Evolutionary conservation across 2,329 filamentous ascomycete genomes (phyloP), one percentile per base, ranked within the genome.

Genomic region (Ambrosiella cleistominuta): DNA sequence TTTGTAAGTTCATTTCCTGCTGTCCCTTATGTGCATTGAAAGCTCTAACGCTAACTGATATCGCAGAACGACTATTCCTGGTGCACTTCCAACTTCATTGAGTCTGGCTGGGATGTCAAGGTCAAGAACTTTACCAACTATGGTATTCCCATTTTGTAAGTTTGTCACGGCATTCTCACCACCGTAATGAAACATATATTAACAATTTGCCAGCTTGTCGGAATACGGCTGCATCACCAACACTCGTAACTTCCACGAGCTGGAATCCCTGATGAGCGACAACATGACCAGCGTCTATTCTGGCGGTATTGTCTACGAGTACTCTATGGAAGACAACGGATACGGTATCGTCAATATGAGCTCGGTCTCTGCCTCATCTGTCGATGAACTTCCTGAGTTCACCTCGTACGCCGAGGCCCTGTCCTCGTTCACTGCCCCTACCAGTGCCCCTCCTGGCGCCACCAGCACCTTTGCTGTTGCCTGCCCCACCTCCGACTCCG

Each of bases 251-350:
- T 98, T 95, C 66, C 75, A 81, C 61, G 91, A 96, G 73, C 72
- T 96, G 56, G 70, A 71, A 53, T 77, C 90, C 51, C 76, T 98
- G 60, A 97, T 96, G 83, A 80, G 75, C 71, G 71, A 70, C 17
- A 69, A 95, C 61, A 97, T 97, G 91, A 89, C 85, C 7, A 65
- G 70, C 15, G 89, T 96, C 66, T 97, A 95, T 79, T 96, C 90
- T 45, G 93, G 93, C 66, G 93, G 93, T 69, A 80, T 98, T 44
- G 86, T 96, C 70, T 98, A 96, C 74, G 90, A 97, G 72, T 98
- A 95, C 75, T 83, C 86, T 8, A 73, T 85, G 66, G 88, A 94
- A 71, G 76, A 77, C 61, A 88, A 83, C 72, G 76, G 83, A 51
- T 97, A 82, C 70, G 91, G 90, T 63, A 83, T 95, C 60, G 88